phyloP scores from a whole-genome alignment of 305 asterid genomes.

The Fraxinus xanthoxyloides region DNA sequence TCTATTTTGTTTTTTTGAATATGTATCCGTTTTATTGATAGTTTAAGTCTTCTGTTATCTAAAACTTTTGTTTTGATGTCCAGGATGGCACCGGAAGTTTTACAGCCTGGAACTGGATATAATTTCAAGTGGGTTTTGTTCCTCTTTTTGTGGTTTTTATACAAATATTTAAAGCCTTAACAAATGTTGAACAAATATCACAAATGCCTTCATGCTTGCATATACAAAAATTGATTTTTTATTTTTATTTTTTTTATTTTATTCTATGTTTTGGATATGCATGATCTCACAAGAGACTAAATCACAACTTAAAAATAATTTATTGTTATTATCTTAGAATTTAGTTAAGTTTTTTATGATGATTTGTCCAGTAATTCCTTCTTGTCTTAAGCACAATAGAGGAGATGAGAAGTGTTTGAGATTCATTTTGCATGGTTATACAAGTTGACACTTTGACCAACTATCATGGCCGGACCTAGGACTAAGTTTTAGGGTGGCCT shows the following conservation, averaged over 20 bases:
- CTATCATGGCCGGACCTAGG: not conserved
- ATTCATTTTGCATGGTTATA: not conserved
- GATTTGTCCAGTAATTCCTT: not conserved
- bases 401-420: not conserved
- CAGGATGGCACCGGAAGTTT: constrained; percentile 99
- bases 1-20: not conserved
- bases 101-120: constrained; percentile 99
- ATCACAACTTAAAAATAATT: not conserved
- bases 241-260: not conserved
- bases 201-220: not conserved
- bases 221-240: not conserved
- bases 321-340: not conserved
- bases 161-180: not conserved
- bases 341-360: not conserved
- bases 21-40: not conserved
- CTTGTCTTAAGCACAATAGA: not conserved
- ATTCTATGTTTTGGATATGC: not conserved
- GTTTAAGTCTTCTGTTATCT: constrained; percentile 11
- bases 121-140: constrained; percentile 82
- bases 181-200: not conserved
- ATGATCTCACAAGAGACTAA: not conserved
- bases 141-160: constrained; percentile 6
- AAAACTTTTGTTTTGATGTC: constrained; percentile 17
- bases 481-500: not conserved
- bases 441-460: not conserved